These are phyloP conservation scores for Penicillium sp. DNA, from an alignment of 2,329 filamentous ascomycete genomes.

Conservation along the genomic window DNA sequence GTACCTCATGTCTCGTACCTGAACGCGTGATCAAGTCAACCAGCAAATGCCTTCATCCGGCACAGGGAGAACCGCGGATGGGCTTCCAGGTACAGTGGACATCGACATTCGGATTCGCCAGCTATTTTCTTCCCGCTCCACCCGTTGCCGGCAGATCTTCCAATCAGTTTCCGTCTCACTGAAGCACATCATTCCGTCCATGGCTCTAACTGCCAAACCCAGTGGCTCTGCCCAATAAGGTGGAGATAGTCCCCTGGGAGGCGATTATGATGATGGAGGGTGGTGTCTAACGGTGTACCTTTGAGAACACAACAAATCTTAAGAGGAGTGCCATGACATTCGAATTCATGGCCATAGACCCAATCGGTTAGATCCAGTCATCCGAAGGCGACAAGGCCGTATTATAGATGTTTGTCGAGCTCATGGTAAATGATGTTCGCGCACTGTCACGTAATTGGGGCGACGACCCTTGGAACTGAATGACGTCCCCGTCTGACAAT, in stretches of 20 bases:
- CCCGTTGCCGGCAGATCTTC: constrained; percentile 4
- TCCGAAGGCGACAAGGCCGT: not conserved
- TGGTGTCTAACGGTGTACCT: not conserved
- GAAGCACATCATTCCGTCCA: constrained; percentile 31
- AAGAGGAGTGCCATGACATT: not conserved
- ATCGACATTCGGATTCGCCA: constrained; percentile 2
- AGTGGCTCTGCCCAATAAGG: constrained; percentile 21
- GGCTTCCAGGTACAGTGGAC: constrained; percentile 4
- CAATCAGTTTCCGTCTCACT: constrained; percentile 19
- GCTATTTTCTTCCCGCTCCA: not conserved
- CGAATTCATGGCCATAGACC: not conserved
- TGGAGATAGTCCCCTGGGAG: constrained; percentile 20
- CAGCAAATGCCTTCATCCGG: constrained; percentile 1
- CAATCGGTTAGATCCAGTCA: not conserved
- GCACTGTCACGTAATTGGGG: constrained; percentile 4
- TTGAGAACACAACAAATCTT: not conserved
- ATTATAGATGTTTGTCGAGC: not conserved
- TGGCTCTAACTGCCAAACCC: constrained; percentile 26
- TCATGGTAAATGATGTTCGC: constrained; percentile 6
- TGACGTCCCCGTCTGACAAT: constrained; percentile 8
- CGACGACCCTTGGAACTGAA: constrained; percentile 6
- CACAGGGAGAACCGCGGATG: constrained; percentile 7
- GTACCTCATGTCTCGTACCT: not conserved
- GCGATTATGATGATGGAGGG: not conserved
- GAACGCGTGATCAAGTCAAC: not conserved